Base-by-base conservation (phyloP, 768 basidiomycete genomes). In the Kockovaella imperatae region DNA sequence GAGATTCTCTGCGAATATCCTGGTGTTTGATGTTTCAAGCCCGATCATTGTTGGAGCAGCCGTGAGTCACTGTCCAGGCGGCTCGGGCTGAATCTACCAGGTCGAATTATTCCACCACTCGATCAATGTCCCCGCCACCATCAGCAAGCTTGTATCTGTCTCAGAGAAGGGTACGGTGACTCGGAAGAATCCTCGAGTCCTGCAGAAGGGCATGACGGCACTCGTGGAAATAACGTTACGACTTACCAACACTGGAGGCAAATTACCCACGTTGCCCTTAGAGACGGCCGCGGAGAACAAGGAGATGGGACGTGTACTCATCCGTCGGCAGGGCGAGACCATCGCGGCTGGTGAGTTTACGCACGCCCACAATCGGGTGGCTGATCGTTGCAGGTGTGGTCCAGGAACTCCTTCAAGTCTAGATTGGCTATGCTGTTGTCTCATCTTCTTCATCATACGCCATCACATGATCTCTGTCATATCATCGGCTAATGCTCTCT, bases 51-150 rank as follows among this genome's bases (percentile, higher is more conserved):
- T 80, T 1, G 95, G 95, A 32, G 77, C 87, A 55, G 83, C 87
- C 34, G 90, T 90, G 69, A 54, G 77, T 45, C 6, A 18, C 8
- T 17, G 15, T 6, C 3, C 28, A 30, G 2, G 14, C n/a, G 20
- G 11, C 23, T n/a, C 43, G 7, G 1, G 23, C 21, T 11, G n/a
- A 6, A 36, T 21, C 39, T 21, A 8, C 4, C 59, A 87, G 87
- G 78, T 97, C 36, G 95, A 99, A 68, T 74, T 99, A 10, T 97
- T 88, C 73, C 87, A 95, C 64, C 91, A 99, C 64, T 91, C 89
- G 1, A 78, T 80, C 35, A 88, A 97, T 66, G 80, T 93, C 2
- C 89, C 95, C 7, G 93, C 89, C 0, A 86, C 83, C 10, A 79
- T 95, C 44, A 79, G 81, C 4, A 87, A 83, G 57, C 76, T 97